These are phyloP conservation scores for Neurospora sp. DNA, from an alignment of 495 filamentous ascomycete genomes.

Conservation along the genomic window DNA sequence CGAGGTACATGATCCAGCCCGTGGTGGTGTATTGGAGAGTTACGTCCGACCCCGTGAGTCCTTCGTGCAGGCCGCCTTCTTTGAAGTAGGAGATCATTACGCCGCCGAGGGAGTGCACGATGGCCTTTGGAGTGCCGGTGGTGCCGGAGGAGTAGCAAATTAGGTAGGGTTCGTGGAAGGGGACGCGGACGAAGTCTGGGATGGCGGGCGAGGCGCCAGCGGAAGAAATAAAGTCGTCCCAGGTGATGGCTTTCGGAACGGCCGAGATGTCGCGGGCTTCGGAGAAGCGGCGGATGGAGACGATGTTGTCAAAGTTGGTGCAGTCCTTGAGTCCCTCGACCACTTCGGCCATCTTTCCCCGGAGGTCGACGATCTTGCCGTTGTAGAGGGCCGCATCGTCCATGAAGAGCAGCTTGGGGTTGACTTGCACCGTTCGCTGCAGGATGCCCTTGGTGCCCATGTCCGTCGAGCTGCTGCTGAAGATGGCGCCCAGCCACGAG, in stretches of 20 bases:
- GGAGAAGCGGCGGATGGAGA: constrained; percentile 56
- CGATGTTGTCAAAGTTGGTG: constrained; percentile 49
- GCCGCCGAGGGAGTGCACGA: constrained; percentile 60
- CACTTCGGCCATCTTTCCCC: constrained; percentile 59
- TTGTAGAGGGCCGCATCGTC: constrained; percentile 75
- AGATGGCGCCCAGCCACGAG: constrained; percentile 57
- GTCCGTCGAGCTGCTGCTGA: constrained; percentile 64
- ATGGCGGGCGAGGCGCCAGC: constrained; percentile 26
- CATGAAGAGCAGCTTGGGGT: constrained; percentile 62
- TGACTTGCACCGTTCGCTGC: constrained; percentile 60
- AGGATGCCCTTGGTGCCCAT: constrained; percentile 70
- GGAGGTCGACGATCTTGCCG: constrained; percentile 60
- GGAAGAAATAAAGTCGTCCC: constrained; percentile 41
- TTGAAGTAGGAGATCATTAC: constrained; percentile 48
- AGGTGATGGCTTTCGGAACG: constrained; percentile 44
- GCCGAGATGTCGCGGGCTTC: constrained; percentile 46
- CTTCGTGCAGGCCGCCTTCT: constrained; percentile 52
- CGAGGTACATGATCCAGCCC: constrained; percentile 81
- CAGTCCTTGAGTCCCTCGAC: constrained; percentile 48
- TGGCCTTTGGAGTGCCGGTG: constrained; percentile 65
- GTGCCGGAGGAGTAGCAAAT: constrained; percentile 66
- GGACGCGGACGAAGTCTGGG: constrained; percentile 44
- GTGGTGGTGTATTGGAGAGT: constrained; percentile 53
- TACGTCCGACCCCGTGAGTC: constrained; percentile 36
- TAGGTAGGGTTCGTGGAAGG: constrained; percentile 59